Base-by-base conservation (phyloP, 139 green algal genomes). In the Volvox reticuliferus region DNA sequence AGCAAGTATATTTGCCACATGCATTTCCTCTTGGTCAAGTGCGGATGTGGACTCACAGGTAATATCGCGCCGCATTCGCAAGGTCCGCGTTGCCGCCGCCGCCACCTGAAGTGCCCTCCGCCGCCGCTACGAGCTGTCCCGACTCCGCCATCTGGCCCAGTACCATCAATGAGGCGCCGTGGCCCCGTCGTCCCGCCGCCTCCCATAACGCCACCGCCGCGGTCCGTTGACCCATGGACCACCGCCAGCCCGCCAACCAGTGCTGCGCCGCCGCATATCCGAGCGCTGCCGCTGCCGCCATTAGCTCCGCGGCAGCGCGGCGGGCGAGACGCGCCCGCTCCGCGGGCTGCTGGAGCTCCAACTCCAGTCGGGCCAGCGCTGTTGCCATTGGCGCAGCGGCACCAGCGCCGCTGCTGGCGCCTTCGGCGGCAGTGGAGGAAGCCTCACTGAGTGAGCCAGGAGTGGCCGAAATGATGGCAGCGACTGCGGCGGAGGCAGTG, bases 161-260 rank as follows among this genome's bases (percentile, higher is more conserved):
- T 75, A 83, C 73, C 86, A 90, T 90, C 20, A 90, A 32, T 2
- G 86, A 61, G 1, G 71, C 1, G 2, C 73, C 71, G 86, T 90
- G 30, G 12, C 86, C 86, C 20, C 50, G 73, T 32, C 50, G 19
- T 32, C 71, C 86, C 50, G 86, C 86, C 30, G 71, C 30, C 86
- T 90, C 71, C 86, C 86, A 90, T 75, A 90, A 33, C 73, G 44
- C 86, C 44, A 62, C 86, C 86, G 86, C 86, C 44, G 71, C 86
- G 20, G 18, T 44, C 20, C 2, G n/a, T 30, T 55, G 71, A 6
- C 86, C 86, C 86, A 83, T 24, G 9, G 71, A 76, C 86, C 86
- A 90, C 69, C 79, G 86, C 86, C 86, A 90, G 20, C 86, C 86
- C 86, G 86, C 86, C 69, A 90, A 55, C 86, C 86, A 90, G 86